Evolutionary conservation across 2,329 filamentous ascomycete species (phyloP), one percentile per base, ranked within the genome.

Genomic region (Cladobotryum mycophilum): DNA sequence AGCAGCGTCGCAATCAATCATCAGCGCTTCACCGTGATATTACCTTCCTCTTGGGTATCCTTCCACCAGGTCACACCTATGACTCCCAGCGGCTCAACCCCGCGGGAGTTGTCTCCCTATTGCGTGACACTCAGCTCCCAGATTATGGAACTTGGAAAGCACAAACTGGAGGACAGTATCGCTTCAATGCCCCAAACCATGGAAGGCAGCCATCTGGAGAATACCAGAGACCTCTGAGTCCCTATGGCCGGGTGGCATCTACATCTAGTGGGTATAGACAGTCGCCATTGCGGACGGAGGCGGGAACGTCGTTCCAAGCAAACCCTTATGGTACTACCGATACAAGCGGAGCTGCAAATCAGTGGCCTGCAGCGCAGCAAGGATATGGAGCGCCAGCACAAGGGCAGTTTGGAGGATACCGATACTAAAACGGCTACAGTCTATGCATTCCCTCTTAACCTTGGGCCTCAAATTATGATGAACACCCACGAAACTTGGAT

Each of bases 61-160:
- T 95, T 12, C 90, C 90, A 0, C 76, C 81, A 1, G 79, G 87
- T 1, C 80, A 86, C 20, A 76, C 81, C 7, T 96, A 95, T 67
- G 81, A 84, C 48, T 80, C 81, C 17, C 79, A 81, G 37, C 79
- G 82, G 11, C 85, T 96, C 60, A 86, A 80, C 55, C 72, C 89
- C 0, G 74, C 82, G 34, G 83, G 79, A 52, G 75, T 96, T 70
- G 85, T 93, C 6, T 79, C 81, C 33, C 73, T 96, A 38, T 73
- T 99, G 18, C 79, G 83, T 33, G 78, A 82, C 48, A 81, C 85
- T 6, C 73, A 80, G 20, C 74, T 93, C 9, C 87, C 86, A 0
- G 79, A 81, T 54, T 79, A 76, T 55, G 68, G 68, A 33, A 70
- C 75, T 8, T 82, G 80, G 76, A 82, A 80, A 61, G 63, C 70